Base-by-base conservation (phyloP, 2,329 filamentous ascomycete genomes). In the Cladosporium sp. region DNA sequence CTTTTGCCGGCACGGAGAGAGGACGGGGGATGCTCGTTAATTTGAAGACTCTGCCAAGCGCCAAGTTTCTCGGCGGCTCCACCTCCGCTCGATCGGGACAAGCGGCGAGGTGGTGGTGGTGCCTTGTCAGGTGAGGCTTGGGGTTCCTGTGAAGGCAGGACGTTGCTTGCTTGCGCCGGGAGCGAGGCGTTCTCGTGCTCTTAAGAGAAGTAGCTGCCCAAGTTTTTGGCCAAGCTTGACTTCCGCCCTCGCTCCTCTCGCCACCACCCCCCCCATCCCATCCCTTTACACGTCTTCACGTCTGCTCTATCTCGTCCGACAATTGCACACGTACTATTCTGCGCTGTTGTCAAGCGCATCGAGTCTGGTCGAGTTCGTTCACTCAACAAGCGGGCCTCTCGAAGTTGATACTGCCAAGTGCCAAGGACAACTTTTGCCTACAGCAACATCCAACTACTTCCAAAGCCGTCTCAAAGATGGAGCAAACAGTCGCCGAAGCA, bases 341-440 rank as follows among this genome's bases (percentile, higher is more conserved):
- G 60, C 49, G 60, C 49, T 54, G 49, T 43, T 32, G 34, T 46
- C 21, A 51, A 30, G 60, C 60, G 60, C 43, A 18, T 56, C 23
- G 21, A 28, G 34, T 21, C 32, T n/a, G 56, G 56, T 39, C 30
- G 60, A 43, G 60, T 56, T 56, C 30, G 34, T 25, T 32, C 23
- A 14, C 18, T n/a, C 7, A 54, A 51, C 59, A 53, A 54, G 46
- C 59, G 16, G 49, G 28, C 10, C 8, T 32, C 21, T 43, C 48
- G 32, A 54, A 36, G 30, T 54, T 62, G 49, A 56, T 51, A n/a
- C 21, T 34, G 60, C 60, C 60, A 63, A 63, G 39, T 46, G 39
- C 39, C 39, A 46, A 46, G 39, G 60, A 63, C 32, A 23, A 46
- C 28, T 25, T 28, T 28, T 32, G 28, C 26, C 13, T 26, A 28